These are phyloP conservation scores for Phylloporus rhodoxanthus DNA, from an alignment of 768 basidiomycete species.

Conservation along the genomic window DNA sequence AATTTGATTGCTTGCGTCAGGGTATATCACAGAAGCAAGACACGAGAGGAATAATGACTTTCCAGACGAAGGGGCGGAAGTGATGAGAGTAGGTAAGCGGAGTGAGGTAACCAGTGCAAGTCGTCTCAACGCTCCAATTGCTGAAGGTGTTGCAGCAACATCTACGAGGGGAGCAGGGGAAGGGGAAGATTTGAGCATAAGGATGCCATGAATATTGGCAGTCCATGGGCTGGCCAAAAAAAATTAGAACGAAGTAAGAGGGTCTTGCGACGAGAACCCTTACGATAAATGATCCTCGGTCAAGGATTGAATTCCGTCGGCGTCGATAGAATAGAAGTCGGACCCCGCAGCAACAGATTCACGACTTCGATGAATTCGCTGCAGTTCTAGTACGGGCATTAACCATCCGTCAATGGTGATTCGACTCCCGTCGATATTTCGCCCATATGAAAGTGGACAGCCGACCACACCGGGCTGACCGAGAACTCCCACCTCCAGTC, in stretches of 20 bases:
- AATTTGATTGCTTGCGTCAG: conserved; percentile 58
- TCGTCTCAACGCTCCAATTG: conserved; percentile 50
- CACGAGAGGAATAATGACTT: conserved; percentile 78
- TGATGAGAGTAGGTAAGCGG: conserved; percentile 73
- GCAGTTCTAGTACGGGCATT: conserved; percentile 62
- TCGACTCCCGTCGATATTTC: conserved; percentile 40
- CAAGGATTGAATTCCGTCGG: conserved; percentile 32
- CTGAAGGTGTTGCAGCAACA: conserved; percentile 61
- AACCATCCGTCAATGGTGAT: conserved; percentile 73
- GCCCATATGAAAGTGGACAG: conserved; percentile 55
- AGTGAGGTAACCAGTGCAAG: conserved; percentile 62
- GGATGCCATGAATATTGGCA: conserved; percentile 59
- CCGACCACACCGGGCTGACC: conserved; percentile 57
- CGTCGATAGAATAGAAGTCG: conserved; percentile 43
- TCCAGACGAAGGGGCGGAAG: conserved; percentile 83
- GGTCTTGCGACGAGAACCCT: conserved; percentile 8
- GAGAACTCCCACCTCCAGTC: conserved; percentile 55
- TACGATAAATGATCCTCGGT: conserved; percentile 53
- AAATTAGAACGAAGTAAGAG: conserved; percentile 10
- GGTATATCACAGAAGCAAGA: conserved; percentile 62
- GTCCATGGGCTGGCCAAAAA: conserved; percentile 44
- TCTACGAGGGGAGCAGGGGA: conserved; percentile 24
- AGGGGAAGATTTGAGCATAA: conserved; percentile 50
- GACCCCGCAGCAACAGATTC: conserved; percentile 38
- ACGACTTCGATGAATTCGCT: conserved; percentile 51